phyloP scores from a whole-genome alignment of 2,329 filamentous ascomycete genomes.

The Emergomyces orientalis region DNA sequence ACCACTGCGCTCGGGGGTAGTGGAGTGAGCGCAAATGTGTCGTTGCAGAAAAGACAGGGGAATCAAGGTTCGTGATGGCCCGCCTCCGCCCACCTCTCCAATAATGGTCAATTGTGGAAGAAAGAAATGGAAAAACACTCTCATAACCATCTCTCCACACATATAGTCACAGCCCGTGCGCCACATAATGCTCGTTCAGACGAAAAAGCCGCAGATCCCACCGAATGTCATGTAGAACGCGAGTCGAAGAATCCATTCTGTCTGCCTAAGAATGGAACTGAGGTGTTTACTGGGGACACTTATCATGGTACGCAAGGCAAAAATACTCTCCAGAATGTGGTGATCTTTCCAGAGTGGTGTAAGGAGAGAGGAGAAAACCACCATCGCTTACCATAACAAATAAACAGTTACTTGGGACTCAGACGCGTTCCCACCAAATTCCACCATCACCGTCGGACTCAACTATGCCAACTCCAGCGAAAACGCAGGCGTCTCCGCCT shows the following conservation, averaged over 20 bases:
- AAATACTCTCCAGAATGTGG: neutral
- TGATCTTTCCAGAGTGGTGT: neutral
- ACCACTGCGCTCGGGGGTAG: neutral
- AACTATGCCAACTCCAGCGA: slow-evolving; percentile 27
- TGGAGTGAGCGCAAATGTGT: neutral
- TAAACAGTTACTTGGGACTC: slow-evolving; percentile 29
- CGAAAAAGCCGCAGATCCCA: neutral
- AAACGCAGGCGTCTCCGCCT: slow-evolving; percentile 27
- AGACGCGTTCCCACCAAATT: slow-evolving; percentile 25
- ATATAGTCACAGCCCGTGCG: neutral
- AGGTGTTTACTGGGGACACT: slow-evolving; percentile 12
- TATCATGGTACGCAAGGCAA: slow-evolving; percentile 12
- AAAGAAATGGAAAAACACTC: neutral
- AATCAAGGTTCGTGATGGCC: neutral
- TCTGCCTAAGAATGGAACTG: slow-evolving; percentile 11
- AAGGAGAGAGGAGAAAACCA: neutral
- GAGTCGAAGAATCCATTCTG: slow-evolving; percentile 14
- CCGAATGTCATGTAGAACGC: slow-evolving; percentile 11
- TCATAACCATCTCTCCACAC: neutral
- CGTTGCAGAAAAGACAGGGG: neutral
- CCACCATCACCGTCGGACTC: slow-evolving; percentile 26
- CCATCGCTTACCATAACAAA: neutral
- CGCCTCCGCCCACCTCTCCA: neutral
- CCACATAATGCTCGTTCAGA: neutral
- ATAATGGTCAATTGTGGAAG: neutral